Evolutionary conservation across 169 alveolate genomes (phyloP).

Genomic region (Plasmodium relictum): DNA sequence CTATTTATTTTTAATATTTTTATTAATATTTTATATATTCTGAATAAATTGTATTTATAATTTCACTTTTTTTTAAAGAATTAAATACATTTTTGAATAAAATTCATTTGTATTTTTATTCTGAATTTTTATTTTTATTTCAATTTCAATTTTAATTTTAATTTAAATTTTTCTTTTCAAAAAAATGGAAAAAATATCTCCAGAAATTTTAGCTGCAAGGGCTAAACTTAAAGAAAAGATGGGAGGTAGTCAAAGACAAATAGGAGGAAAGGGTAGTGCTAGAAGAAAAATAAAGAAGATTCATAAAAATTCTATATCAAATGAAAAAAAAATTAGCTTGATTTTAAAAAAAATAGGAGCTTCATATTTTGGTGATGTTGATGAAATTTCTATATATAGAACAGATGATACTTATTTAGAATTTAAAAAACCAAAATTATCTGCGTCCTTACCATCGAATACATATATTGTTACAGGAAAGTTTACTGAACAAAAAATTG

Average conservation of each 20-base stretch:
- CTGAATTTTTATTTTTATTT: too few species aligned
- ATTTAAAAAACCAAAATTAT: conserved; percentile 94
- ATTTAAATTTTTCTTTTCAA: not conserved
- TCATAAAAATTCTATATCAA: conserved; percentile 90
- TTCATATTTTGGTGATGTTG: conserved; percentile 95
- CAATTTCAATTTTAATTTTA: too few species aligned
- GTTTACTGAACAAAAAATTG: conserved; percentile 92
- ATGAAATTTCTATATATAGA: conserved; percentile 96
- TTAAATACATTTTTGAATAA: too few species aligned
- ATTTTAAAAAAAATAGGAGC: conserved; percentile 95
- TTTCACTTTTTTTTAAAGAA: too few species aligned
- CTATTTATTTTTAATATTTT: too few species aligned
- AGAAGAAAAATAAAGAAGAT: conserved; percentile 95
- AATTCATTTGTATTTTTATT: too few species aligned
- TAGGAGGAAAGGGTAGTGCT: conserved; percentile 97
- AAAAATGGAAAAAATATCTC: conserved; percentile 85
- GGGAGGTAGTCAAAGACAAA: conserved; percentile 93
- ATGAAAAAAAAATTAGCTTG: conserved; percentile 94
- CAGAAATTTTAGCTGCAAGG: conserved; percentile 94
- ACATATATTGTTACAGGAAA: conserved; percentile 95
- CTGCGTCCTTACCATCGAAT: conserved; percentile 95
- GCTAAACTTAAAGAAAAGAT: conserved; percentile 93
- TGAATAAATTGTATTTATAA: too few species aligned
- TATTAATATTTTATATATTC: too few species aligned
- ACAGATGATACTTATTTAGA: conserved; percentile 95